Base-by-base conservation (phyloP, 495 filamentous ascomycete species). In the Aspergillus nanangensis region DNA sequence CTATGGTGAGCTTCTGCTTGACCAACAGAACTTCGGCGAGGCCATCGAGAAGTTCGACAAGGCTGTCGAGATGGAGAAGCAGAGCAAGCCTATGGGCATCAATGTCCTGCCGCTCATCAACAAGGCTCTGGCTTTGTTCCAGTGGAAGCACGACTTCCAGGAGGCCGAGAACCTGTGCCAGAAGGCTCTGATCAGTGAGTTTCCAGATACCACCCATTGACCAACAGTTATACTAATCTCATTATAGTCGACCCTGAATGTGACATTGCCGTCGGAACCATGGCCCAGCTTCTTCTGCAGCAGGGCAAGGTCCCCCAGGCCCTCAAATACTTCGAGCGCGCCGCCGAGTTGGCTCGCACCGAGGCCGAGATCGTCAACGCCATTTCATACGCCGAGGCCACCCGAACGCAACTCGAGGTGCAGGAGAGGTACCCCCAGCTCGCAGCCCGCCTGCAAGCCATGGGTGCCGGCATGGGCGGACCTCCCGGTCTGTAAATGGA, bases 341-440 rank as follows among this genome's bases (percentile, higher is more conserved):
- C 93, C 2, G 93, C 93, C 10, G 88, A 95, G 70, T 82, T 99
- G 23, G 90, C 90, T n/a, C 75, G 93, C 39, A 99, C 93, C 1
- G 91, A 96, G 56, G 89, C 86, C 38, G 93, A 99, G 71, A 87
- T 97, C 41, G 78, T 97, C 52, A 99, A 97, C 51, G 93, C 93
- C 9, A 78, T 99, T 23, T 95, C 88, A 11, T 99, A 99, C 64
- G 93, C 93, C 11, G 93, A 99, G 67, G 93, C 94, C 17, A 97
- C 93, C 38, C 77, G 94, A 49, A 97, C 94, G 44, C 93, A 99
- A 70, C 77, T 99, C 31, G 87, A 96, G 72, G 93, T 98, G 13
- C 91, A 96, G 71, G 88, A 96, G 71, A 94, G 95, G 68, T 97
- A 98, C 60, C 93, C 93, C n/a, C 83, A 94, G 65, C 80, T 98